A percentile compares a stretch with the other conserved stretches of the same genome.
These are phyloP conservation scores for Neurospora sp. DNA, from an alignment of 495 filamentous ascomycete species.

Conservation along the genomic window DNA sequence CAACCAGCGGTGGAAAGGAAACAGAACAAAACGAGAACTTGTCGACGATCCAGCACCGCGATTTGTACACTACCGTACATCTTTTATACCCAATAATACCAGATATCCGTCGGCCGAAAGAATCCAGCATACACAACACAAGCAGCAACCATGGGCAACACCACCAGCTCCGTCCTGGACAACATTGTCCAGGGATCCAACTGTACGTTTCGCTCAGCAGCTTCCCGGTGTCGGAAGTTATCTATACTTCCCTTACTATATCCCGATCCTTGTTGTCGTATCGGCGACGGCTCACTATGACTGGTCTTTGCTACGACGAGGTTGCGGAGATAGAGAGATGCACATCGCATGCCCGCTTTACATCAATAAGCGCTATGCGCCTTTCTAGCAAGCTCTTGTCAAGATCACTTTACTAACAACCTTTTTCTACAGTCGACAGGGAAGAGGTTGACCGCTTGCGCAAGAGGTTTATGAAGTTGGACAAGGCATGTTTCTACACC, in stretches of 20 bases:
- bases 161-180: constrained; percentile 76
- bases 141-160: constrained; percentile 63
- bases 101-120: neutral
- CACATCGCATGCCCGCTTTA: neutral
- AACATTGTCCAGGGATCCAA: constrained; percentile 94
- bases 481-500: constrained; percentile 56
- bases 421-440: constrained; percentile 61
- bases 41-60: neutral
- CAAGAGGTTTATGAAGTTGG: constrained; percentile 98
- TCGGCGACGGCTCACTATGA: neutral
- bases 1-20: neutral
- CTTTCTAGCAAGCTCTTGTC: neutral
- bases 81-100: neutral
- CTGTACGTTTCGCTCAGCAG: constrained; percentile 46
- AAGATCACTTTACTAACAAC: neutral
- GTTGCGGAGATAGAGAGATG: neutral
- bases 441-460: constrained; percentile 92
- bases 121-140: neutral
- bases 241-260: neutral
- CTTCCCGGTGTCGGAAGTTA: neutral
- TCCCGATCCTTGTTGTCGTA: neutral
- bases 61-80: neutral
- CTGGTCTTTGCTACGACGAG: neutral
- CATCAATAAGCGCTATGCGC: neutral
- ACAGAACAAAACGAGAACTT: neutral